phyloP scores from a whole-genome alignment of 805 yeast species.

The Nematodospora valgi region DNA sequence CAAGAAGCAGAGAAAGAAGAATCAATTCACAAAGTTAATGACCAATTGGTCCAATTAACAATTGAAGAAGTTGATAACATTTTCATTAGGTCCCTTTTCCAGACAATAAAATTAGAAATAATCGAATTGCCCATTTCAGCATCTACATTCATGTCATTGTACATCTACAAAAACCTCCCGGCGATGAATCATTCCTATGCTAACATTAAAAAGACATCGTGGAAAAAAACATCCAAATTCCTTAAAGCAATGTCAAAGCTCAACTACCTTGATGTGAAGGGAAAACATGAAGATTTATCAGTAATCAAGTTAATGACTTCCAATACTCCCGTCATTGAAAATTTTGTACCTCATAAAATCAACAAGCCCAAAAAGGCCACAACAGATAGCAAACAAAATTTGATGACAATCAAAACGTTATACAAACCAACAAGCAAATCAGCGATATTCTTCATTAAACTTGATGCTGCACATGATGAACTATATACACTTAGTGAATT shows the following conservation, averaged over 20 bases:
- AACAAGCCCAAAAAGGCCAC: constrained; percentile 18
- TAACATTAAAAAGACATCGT: constrained; percentile 74
- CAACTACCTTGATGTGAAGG: constrained; percentile 66
- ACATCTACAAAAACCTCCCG: constrained; percentile 72
- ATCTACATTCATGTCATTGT: constrained; percentile 71
- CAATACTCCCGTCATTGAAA: constrained; percentile 45
- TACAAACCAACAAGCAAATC: constrained; percentile 57
- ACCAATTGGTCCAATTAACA: constrained; percentile 26
- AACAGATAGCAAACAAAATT: constrained; percentile 13
- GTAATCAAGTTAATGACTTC: constrained; percentile 49
- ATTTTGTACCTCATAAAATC: constrained; percentile 57
- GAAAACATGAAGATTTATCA: constrained; percentile 78
- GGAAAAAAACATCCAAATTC: constrained; percentile 87
- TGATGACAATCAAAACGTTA: constrained; percentile 31
- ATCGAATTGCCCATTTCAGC: constrained; percentile 65
- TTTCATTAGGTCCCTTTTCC: constrained; percentile 66
- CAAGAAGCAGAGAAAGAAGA: constrained; percentile 6
- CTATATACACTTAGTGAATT: constrained; percentile 57
- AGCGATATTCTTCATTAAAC: constrained; percentile 43
- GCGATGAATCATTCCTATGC: constrained; percentile 50
- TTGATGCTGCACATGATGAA: constrained; percentile 31
- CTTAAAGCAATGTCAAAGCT: constrained; percentile 83
- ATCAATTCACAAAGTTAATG: constrained; percentile 1
- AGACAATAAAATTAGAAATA: constrained; percentile 57
- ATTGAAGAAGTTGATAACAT: constrained; percentile 71